Evolutionary conservation across 208 protist species (phyloP), one percentile per base, ranked within the genome.

Genomic region (Wallacemonas sp.): DNA sequence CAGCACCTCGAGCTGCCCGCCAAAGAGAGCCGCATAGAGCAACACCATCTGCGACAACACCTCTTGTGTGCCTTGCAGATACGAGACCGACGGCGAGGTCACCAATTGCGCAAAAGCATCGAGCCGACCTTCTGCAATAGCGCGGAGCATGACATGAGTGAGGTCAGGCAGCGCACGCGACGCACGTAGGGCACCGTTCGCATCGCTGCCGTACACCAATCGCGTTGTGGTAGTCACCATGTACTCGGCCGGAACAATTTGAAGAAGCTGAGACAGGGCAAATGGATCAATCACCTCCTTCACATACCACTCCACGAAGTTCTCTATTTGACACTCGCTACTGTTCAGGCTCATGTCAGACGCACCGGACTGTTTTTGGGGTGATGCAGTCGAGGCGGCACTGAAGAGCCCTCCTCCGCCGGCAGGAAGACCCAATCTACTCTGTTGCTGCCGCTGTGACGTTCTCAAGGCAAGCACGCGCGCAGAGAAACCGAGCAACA

Each of bases 231-330:
- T 94, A 6, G 77, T 90, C 9, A 94, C 88, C 39, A 94, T 68
- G 68, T 84, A 86, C 33, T 89, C 84, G 38, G 63, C 68, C 33
- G 88, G 88, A 47, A 90, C 80, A 30, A 91, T 80, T 39, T 77
- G 80, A 6, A 94, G 79, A 30, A 94, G 77, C 65, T 90, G 88
- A 28, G 84, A 85, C 62, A 94, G 84, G 17, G 88, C 84, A 38
- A 88, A 78, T 26, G 88, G 78, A 47, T 94, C 88, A 49, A 94
- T 69, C 33, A 91, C 66, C 27, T 79, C 76, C 44, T 88, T 86
- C 19, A 94, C 77, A 46, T 94, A 94, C 88, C 88, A 94, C 70
- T 94, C 84, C 19, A 94, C 82, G 75, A 94, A 94, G 24, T 70
- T 58, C 36, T 81, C 83, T 19, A 85, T 82, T 38, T 76, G 73